Percentiles rank a stretch among this genome's conserved stretches.
These are phyloP conservation scores for Suhomyces prunicola DNA, from an alignment of 805 yeast species.

Conservation along the genomic window DNA sequence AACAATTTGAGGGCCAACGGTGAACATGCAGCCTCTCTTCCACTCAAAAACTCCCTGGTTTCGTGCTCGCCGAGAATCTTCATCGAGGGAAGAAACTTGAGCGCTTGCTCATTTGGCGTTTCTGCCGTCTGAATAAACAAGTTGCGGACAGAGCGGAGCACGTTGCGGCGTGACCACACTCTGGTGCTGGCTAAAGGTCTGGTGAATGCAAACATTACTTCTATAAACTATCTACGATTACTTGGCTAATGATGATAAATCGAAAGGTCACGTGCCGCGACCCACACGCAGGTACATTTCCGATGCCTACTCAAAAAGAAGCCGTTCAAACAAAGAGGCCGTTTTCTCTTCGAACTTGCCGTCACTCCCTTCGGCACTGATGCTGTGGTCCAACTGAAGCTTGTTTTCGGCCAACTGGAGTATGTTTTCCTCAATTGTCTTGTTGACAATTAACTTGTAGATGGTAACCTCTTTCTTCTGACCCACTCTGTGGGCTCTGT, in stretches of 20 bases:
- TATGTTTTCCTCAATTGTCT: slow-evolving; percentile 88
- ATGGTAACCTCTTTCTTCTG: slow-evolving; percentile 84
- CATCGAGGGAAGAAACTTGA: slow-evolving; percentile 78
- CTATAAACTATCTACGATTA: neutral
- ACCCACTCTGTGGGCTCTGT: slow-evolving; percentile 97
- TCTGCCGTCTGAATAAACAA: slow-evolving; percentile 77
- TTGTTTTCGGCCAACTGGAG: slow-evolving; percentile 84
- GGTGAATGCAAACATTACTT: neutral
- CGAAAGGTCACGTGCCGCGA: neutral
- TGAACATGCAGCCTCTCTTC: slow-evolving; percentile 71
- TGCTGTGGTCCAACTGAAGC: slow-evolving; percentile 74
- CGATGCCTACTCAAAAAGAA: slow-evolving; percentile 30
- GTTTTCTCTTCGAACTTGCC: slow-evolving; percentile 50
- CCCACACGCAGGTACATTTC: neutral
- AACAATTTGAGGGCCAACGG: slow-evolving; percentile 77
- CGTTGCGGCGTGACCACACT: neutral
- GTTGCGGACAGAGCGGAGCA: slow-evolving; percentile 7
- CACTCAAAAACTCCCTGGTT: slow-evolving; percentile 70
- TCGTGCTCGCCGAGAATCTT: slow-evolving; percentile 54
- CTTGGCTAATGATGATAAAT: neutral
- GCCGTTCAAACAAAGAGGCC: slow-evolving; percentile 48
- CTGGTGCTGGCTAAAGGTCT: neutral
- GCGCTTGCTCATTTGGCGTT: slow-evolving; percentile 84
- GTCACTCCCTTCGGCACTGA: slow-evolving; percentile 44
- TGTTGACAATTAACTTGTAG: slow-evolving; percentile 63